These are phyloP conservation scores for Trametes sanguinea DNA, from an alignment of 768 basidiomycete species.

Conservation along the genomic window DNA sequence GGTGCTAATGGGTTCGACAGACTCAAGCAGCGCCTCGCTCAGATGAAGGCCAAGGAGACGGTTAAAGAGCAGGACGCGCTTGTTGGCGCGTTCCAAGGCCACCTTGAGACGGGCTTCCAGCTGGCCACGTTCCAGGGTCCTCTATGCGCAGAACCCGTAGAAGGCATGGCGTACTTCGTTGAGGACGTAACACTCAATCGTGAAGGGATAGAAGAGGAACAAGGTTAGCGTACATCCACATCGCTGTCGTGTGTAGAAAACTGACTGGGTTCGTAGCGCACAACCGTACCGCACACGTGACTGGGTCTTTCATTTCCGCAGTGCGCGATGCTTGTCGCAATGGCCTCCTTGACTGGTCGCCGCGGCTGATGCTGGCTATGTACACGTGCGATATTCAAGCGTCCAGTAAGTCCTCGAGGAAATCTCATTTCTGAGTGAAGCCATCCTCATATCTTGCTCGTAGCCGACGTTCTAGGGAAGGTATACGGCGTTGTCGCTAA, in stretches of 20 bases:
- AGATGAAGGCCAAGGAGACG: slow-evolving; percentile 35
- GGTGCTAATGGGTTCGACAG: slow-evolving; percentile 34
- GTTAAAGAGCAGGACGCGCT: slow-evolving; percentile 32
- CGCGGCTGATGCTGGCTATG: slow-evolving; percentile 95
- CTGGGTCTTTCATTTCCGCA: slow-evolving; percentile 87
- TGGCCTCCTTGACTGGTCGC: slow-evolving; percentile 95
- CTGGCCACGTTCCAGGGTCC: slow-evolving; percentile 94
- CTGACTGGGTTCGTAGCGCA: slow-evolving; percentile 51
- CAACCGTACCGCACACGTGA: slow-evolving; percentile 79
- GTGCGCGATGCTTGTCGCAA: slow-evolving; percentile 88
- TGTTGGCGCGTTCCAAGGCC: slow-evolving; percentile 68
- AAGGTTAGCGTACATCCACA: slow-evolving; percentile 45
- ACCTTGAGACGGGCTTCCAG: slow-evolving; percentile 93
- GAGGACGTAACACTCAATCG: slow-evolving; percentile 70
- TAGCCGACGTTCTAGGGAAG: slow-evolving; percentile 96
- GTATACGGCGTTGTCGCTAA: slow-evolving; percentile 95
- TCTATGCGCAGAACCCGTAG: slow-evolving; percentile 91
- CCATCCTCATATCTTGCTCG: no score
- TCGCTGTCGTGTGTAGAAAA: slow-evolving; percentile 3
- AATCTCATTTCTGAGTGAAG: no score
- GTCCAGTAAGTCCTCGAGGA: slow-evolving; percentile 66
- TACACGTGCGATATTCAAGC: slow-evolving; percentile 99
- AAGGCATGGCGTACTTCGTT: slow-evolving; percentile 90
- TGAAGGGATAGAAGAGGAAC: slow-evolving; percentile 62
- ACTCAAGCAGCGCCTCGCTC: slow-evolving; percentile 51